These are phyloP conservation scores for Lentinula detonsa DNA, from an alignment of 768 basidiomycete species.

Conservation along the genomic window DNA sequence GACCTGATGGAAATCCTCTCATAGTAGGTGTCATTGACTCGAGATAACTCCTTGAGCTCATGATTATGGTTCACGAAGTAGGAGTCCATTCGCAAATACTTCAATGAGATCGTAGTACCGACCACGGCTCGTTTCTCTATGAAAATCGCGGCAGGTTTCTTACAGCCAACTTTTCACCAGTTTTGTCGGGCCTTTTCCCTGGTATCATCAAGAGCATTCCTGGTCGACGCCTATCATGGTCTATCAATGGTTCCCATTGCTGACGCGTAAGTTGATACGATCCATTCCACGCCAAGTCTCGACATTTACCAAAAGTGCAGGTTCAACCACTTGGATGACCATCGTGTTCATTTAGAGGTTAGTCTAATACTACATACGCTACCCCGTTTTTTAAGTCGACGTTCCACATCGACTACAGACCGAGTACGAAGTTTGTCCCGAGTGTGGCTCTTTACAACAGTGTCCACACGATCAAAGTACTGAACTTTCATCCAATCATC, in stretches of 20 bases:
- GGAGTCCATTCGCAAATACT: not conserved
- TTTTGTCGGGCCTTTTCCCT: constrained; percentile 54
- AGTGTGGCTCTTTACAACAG: constrained; percentile 62
- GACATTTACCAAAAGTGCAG: constrained; percentile 25
- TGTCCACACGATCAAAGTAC: constrained; percentile 57
- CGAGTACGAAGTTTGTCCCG: constrained; percentile 67
- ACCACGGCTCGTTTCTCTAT: not conserved
- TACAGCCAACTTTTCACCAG: not conserved
- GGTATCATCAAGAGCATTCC: constrained; percentile 78
- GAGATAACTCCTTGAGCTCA: not conserved
- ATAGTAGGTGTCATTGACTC: not conserved
- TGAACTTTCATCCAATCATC: constrained; percentile 8
- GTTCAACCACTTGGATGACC: constrained; percentile 67
- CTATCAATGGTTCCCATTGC: constrained; percentile 83
- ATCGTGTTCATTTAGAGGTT: constrained; percentile 74
- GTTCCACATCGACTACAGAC: constrained; percentile 32
- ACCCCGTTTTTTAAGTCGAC: not conserved
- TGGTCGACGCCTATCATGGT: constrained; percentile 76
- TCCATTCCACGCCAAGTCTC: not conserved
- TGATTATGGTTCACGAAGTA: not conserved
- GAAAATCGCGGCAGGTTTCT: not conserved
- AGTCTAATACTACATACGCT: not conserved
- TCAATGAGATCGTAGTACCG: not conserved
- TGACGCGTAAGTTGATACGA: constrained; percentile 54
- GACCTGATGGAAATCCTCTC: not conserved